phyloP scores from a whole-genome alignment of 352 stramenopile genomes.

The Aphanomyces astaci region DNA sequence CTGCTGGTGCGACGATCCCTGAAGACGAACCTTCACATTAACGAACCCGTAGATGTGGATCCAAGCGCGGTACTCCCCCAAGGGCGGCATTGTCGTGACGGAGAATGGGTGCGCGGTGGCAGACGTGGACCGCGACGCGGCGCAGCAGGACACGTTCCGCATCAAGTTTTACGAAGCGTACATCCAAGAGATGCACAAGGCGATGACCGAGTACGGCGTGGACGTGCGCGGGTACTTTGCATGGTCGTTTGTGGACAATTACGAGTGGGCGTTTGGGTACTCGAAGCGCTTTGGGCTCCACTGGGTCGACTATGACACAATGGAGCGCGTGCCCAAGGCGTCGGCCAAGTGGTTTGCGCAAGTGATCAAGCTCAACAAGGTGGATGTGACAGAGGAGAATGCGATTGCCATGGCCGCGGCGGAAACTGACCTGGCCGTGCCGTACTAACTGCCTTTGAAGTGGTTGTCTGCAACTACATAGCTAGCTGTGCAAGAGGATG shows the following conservation, averaged over 20 bases:
- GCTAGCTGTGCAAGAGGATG: too few relatives aligned
- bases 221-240: conserved; percentile 84
- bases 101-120: conserved; percentile 86
- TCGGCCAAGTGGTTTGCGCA: conserved; percentile 47
- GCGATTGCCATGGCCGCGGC: not conserved
- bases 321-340: conserved; percentile 52
- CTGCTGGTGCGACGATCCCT: conserved; percentile 61
- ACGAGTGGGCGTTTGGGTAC: conserved; percentile 72
- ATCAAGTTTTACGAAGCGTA: conserved; percentile 81
- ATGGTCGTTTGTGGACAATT: conserved; percentile 90
- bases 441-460: not conserved
- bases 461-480: too few relatives aligned
- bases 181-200: conserved; percentile 55
- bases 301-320: conserved; percentile 52
- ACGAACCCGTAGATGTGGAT: conserved; percentile 52
- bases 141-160: conserved; percentile 66
- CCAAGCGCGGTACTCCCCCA: conserved; percentile 65
- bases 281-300: conserved; percentile 46
- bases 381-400: conserved; percentile 16
- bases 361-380: conserved; percentile 41
- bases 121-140: conserved; percentile 56
- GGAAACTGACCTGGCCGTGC: not conserved
- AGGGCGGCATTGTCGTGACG: conserved; percentile 79
- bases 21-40: conserved; percentile 29
- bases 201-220: conserved; percentile 36